Percentiles rank a stretch among this genome's conserved stretches.
Conservation (phyloP, 2,329 filamentous ascomycete species). For the Penicillium sp. region DNA sequence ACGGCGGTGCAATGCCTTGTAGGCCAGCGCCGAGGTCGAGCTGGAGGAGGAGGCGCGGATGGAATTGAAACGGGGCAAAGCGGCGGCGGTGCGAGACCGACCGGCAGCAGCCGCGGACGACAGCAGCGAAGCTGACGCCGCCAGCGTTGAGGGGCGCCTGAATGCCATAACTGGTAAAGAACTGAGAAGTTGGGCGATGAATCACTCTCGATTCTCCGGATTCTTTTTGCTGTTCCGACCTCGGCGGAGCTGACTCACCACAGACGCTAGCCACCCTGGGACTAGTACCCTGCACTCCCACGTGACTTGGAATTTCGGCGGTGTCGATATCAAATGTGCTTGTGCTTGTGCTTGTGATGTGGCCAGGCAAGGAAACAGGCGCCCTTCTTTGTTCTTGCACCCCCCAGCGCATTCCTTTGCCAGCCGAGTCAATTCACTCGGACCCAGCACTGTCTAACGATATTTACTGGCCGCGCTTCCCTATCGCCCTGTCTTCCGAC, state of each 20-base stretch:
- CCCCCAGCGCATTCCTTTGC: too few relatives aligned
- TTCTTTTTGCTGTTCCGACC: conserved; percentile 38
- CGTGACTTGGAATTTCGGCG: conserved; percentile 19
- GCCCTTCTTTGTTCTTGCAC: not conserved
- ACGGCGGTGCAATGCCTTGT: conserved; percentile 94
- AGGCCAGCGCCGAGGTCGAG: conserved; percentile 92
- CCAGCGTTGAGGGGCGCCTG: conserved; percentile 41
- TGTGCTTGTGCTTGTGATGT: too few relatives aligned
- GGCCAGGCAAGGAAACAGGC: not conserved
- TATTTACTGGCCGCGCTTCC: not conserved
- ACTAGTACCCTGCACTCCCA: conserved; percentile 10
- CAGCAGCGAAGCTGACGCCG: conserved; percentile 37
- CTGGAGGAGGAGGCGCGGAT: conserved; percentile 47
- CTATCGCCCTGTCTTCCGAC: not conserved
- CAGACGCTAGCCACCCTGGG: conserved; percentile 1
- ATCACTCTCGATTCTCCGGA: conserved; percentile 30
- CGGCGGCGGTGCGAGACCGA: conserved; percentile 32
- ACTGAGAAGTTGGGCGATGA: conserved; percentile 28
- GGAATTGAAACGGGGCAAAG: conserved; percentile 36
- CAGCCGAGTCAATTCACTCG: not conserved
- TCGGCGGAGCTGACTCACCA: conserved; percentile 43
- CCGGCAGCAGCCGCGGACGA: conserved; percentile 29
- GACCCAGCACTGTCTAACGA: not conserved
- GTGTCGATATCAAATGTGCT: conserved; percentile 7
- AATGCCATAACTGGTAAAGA: conserved; percentile 41